Base-by-base conservation (phyloP, 805 yeast species). In the Spathaspora sp. region DNA sequence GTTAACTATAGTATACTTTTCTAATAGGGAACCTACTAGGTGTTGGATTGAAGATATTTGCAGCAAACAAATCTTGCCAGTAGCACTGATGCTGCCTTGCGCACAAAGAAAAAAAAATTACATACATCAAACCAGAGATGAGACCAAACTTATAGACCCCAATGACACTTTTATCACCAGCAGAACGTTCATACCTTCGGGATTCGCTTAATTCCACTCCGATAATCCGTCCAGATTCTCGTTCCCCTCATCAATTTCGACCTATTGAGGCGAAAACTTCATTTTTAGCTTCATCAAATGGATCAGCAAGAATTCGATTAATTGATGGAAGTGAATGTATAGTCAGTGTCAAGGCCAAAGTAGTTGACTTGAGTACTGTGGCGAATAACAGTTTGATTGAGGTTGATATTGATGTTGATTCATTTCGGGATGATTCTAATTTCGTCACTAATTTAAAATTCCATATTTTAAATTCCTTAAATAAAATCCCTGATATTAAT, bases 311-410 rank as follows among this genome's bases (percentile, higher is more conserved):
- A 70, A 81, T 93, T 17, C 79, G 91, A 56, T 79, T 90, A 32
- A 79, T 87, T 47, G 98, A 93, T 67, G 98, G 99, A 19, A 82
- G 90, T 55, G 98, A 94, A 68, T 90, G 97, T 60, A 86, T 94
- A 32, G 93, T 90, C 5, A 94, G 97, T 62, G 79, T 93, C 46
- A 94, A 94, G 68, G 82, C 92, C 11, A 87, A 87, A 60, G 97
- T 92, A 2, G 87, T 89, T 14, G 55, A 62, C 48, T 53, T 68
- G 55, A 53, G 59, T 29, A 17, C 32, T 28, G 32, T 29, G 12
- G 10, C 11, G 3, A 82, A 23, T 23, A 23, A 23, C 26, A 23
- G 79, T 17, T 69, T 89, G 38, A 72, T 92, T 9, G 83, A 83
- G 44, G 84, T 91, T 28, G 96, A 89, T 50, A 83, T 93, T 14